Evolutionary conservation across 257 asterid species (phyloP).

Genomic region (Solanum virginianum): DNA sequence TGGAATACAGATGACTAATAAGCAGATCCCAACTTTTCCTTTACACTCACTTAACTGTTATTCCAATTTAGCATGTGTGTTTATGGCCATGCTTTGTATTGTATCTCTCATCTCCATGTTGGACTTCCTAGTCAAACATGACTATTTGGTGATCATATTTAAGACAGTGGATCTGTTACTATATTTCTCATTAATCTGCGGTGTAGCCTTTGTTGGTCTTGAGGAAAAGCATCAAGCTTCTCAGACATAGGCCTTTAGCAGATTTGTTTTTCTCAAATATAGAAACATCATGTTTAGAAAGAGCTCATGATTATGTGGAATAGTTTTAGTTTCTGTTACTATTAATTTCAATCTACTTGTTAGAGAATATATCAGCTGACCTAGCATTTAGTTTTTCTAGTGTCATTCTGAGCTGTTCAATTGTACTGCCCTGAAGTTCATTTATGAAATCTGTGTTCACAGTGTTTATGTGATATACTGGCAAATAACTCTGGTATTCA

Average conservation of each 20-base stretch:
- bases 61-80: not conserved
- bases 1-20: slow-evolving; percentile 3
- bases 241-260: not conserved
- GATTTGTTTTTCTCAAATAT: not conserved
- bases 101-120: not conserved
- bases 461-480: slow-evolving; percentile 63
- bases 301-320: not conserved
- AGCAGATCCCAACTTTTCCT: not conserved
- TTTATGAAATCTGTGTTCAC: slow-evolving; percentile 1
- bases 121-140: not conserved
- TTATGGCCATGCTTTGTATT: not conserved
- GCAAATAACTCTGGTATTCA: slow-evolving; percentile 66
- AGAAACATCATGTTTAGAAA: not conserved
- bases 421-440: not conserved
- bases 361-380: not conserved
- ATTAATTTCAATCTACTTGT: not conserved
- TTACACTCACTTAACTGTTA: not conserved
- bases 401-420: not conserved
- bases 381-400: not conserved
- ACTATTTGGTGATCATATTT: not conserved
- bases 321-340: not conserved
- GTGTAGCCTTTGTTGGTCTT: not conserved
- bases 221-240: not conserved
- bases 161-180: not conserved
- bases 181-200: not conserved